Evolutionary conservation across 1,139 yeast species (phyloP), one percentile per base, ranked within the genome.

Genomic region (Zygoascus sp.): DNA sequence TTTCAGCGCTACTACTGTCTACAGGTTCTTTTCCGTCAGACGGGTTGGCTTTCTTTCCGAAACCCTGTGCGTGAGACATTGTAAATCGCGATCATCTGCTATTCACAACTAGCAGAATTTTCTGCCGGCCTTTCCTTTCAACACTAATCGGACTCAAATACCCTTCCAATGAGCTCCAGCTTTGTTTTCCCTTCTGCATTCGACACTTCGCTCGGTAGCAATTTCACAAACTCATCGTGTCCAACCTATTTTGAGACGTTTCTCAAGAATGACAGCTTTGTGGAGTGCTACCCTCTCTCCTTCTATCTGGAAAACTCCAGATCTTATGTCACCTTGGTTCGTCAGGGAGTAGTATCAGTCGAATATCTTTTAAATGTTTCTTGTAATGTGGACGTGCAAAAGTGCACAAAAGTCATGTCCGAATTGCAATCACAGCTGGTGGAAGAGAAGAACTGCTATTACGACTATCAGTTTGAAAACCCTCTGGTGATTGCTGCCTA

Each of bases 401-500:
- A 46, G 7, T 64, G 68, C 47, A 16, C 46, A 16, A 40, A 42
- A n/a, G 19, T 61, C 17, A 64, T 64, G 66, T 34, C 34, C 21
- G 49, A 49, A 20, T 48, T 58, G 39, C 59, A 55, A 21, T 21
- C 16, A 6, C 49, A 50, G 32, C 51, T 64, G 40, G 21, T 56
- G 40, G 45, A 40, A 22, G 34, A 39, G 32, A 11, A 39, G 13
- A 50, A 46, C 42, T 61, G 65, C 40, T 47, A 44, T 3, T 42
- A 50, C 17, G 67, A 64, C 49, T 57, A 36, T 43, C 32, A 52
- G 8, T 51, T 51, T 15, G 53, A 56, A 38, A 62, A 61, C 49
- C 61, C 64, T n/a, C 49, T 60, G n/a, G 67, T 62, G 15, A 48
- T 53, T n/a, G 58, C 58, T 45, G 68, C 67, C 1, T 62, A 53